phyloP scores from a whole-genome alignment of 1,284 basidiomycete species.

The Inonotus obliquus region DNA sequence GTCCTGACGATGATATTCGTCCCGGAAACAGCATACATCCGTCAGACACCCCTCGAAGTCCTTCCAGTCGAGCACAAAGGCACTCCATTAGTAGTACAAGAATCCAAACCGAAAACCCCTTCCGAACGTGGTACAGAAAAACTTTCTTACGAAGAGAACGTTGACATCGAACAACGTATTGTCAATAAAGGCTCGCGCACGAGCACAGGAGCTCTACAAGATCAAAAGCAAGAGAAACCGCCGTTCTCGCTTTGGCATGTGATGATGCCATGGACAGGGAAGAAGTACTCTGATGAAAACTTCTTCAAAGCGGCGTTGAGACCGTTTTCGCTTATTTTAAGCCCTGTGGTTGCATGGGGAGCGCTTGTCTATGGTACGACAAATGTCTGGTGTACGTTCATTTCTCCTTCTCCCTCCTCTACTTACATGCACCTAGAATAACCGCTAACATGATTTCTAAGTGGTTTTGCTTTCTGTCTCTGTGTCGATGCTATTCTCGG shows the following conservation, averaged over 20 bases:
- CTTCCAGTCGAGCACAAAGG: not conserved
- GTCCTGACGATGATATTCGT: conserved; percentile 19
- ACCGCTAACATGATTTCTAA: not conserved
- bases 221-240: conserved; percentile 2
- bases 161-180: too few relatives aligned
- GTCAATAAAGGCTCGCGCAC: too few relatives aligned
- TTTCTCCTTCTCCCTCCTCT: not conserved
- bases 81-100: too few relatives aligned
- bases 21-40: conserved; percentile 19
- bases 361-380: conserved; percentile 20
- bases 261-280: conserved; percentile 13
- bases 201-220: not conserved
- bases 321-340: conserved; percentile 17
- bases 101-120: too few relatives aligned
- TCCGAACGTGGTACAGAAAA: too few relatives aligned
- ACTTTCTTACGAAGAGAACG: too few relatives aligned
- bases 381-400: conserved; percentile 19
- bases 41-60: not conserved
- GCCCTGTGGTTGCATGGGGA: conserved; percentile 20
- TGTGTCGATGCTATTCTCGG: conserved; percentile 20
- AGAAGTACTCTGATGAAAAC: conserved; percentile 14
- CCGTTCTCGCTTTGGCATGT: conserved; percentile 7
- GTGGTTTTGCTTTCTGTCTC: conserved; percentile 20
- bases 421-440: not conserved
- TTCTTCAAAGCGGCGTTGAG: conserved; percentile 16